phyloP scores from a whole-genome alignment of 208 protist genomes.

The Leishmania arabica region DNA sequence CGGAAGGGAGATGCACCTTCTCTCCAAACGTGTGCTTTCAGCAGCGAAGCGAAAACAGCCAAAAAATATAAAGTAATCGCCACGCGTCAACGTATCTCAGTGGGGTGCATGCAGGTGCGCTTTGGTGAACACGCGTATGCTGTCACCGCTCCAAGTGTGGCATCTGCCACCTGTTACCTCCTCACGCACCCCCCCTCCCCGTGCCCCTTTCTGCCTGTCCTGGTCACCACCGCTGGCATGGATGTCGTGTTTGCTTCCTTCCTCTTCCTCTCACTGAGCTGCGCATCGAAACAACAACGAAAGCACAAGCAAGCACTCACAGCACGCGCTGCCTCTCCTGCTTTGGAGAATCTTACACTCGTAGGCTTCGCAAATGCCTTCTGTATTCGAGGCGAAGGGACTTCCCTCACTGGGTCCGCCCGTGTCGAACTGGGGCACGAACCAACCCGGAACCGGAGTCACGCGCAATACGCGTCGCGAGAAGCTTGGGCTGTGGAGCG shows the following conservation, averaged over 20 bases:
- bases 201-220: background rate
- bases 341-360: background rate
- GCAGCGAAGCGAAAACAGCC: background rate
- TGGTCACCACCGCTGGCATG: background rate
- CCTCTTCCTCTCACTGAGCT: background rate
- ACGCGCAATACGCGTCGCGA: conserved; percentile 38
- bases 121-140: background rate
- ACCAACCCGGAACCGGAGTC: background rate
- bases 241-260: background rate
- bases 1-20: background rate
- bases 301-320: background rate
- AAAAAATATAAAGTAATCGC: background rate
- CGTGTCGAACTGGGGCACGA: conserved; percentile 37
- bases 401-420: conserved; percentile 50
- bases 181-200: background rate
- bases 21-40: background rate
- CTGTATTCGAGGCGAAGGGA: background rate
- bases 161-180: background rate
- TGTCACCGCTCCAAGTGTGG: background rate
- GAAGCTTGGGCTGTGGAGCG: conserved; percentile 78
- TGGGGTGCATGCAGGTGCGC: background rate
- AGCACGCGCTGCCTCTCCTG: background rate
- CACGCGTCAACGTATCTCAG: background rate
- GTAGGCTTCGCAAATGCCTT: background rate
- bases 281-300: background rate